Base-by-base conservation (phyloP, 441 rosid species). In the Syzygium malaccense region DNA sequence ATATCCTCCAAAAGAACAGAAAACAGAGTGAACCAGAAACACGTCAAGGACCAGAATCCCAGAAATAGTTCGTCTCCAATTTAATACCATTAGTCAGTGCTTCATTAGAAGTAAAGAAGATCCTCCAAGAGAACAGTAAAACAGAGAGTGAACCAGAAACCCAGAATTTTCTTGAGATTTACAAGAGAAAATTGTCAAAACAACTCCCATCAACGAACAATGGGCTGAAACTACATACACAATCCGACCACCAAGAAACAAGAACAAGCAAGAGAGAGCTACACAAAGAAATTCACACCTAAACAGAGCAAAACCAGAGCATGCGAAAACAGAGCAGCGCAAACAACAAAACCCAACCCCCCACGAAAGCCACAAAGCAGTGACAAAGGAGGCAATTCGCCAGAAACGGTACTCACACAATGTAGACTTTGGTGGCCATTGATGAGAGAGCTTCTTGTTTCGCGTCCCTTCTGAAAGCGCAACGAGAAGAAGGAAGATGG, bases 391-490 rank as follows among this genome's bases (percentile, higher is more conserved):
- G 85, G 68, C 88, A 62, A 62, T 20, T 32, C 37, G 68, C 48
- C 41, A 23, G 25, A 54, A 45, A 75, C 51, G 1, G 87, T 79
- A 88, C 96, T 92, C 90, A 95, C 98, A 95, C 93, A 84, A 96
- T 89, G 87, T 94, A 94, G 87, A 96, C 88, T 92, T 94, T 95
- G 66, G 93, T 45, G 41, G 94, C 97, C 98, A 95, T 96, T 89
- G 93, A 51, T 55, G 86, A 51, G n/a, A 14, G 55, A 8, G 66
- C 45, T 53, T 53, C 18, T 45, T 2, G 54, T 49, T 32, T 33
- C 41, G 33, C 33, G 30, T 56, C 86, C 48, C 85, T 30, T 75
- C n/a, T 51, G 1, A 37, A 33, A 12, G n/a, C 14, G 83, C 49
- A 23, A 41, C 28, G 51, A 7, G 51, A 75, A 41, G 49, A 20